Percentiles rank a stretch among this genome's conserved stretches.
Conservation (phyloP, 2,329 filamentous ascomycete genomes). For the Rhexocercosporidium sp. region DNA sequence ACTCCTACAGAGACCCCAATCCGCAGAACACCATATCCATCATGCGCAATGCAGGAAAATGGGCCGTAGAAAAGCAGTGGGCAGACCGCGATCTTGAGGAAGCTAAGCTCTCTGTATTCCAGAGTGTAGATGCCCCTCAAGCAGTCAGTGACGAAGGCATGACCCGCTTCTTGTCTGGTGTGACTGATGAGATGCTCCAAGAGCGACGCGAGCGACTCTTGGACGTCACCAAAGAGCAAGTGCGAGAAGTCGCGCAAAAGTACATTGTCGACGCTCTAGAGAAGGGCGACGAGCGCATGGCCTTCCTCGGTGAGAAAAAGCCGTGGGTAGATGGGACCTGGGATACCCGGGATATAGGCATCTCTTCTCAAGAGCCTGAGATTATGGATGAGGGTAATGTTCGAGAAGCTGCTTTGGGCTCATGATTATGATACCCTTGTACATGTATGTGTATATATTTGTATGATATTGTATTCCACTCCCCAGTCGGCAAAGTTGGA, state of each 20-base stretch:
- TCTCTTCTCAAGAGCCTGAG: slow-evolving; percentile 54
- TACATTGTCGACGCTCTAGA: slow-evolving; percentile 75
- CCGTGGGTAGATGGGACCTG: slow-evolving; percentile 77
- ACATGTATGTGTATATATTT: slow-evolving; percentile 28
- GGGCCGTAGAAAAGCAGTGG: slow-evolving; percentile 84
- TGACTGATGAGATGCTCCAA: slow-evolving; percentile 90
- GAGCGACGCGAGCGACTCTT: slow-evolving; percentile 80
- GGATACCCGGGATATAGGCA: slow-evolving; percentile 76
- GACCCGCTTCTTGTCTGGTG: slow-evolving; percentile 80
- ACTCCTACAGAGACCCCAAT: slow-evolving; percentile 96
- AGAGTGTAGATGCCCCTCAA: slow-evolving; percentile 85
- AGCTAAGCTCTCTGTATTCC: slow-evolving; percentile 94
- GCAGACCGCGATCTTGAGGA: slow-evolving; percentile 87
- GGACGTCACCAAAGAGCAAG: slow-evolving; percentile 81
- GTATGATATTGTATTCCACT: slow-evolving; percentile 39
- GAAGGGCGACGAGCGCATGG: slow-evolving; percentile 64
- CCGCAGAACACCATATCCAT: slow-evolving; percentile 86
- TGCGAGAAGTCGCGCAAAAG: slow-evolving; percentile 79
- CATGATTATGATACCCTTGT: slow-evolving; percentile 27
- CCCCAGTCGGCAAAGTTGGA: slow-evolving; percentile 25
- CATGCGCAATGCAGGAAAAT: slow-evolving; percentile 81
- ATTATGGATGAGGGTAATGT: slow-evolving; percentile 38
- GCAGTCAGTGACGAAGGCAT: slow-evolving; percentile 89
- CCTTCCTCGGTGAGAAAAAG: slow-evolving; percentile 84
- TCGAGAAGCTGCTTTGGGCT: slow-evolving; percentile 36